These are phyloP conservation scores for Globisporangium carolinianum DNA, from an alignment of 352 stramenopile genomes.

Conservation along the genomic window DNA sequence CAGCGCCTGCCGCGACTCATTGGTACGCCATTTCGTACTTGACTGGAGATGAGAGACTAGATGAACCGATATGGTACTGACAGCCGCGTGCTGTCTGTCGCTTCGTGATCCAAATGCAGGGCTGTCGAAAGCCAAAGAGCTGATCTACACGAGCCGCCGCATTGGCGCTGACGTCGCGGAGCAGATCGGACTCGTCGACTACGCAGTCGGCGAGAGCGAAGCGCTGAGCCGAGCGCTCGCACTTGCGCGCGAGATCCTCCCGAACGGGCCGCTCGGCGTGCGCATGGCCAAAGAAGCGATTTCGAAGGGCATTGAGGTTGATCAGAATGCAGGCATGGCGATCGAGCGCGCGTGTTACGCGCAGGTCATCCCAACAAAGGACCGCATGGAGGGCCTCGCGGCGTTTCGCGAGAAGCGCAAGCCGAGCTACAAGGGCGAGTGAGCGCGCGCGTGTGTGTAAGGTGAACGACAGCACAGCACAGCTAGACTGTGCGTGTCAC, in stretches of 20 bases:
- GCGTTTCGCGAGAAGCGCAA: slow-evolving; percentile 92
- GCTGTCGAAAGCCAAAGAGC: slow-evolving; percentile 89
- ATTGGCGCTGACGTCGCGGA: slow-evolving; percentile 68
- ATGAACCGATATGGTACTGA: neutral
- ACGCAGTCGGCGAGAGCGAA: slow-evolving; percentile 63
- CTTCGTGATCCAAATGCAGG: slow-evolving; percentile 16
- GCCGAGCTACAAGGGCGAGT: slow-evolving; percentile 49
- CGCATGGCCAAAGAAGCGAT: slow-evolving; percentile 43
- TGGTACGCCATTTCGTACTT: slow-evolving; percentile 21
- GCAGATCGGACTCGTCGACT: slow-evolving; percentile 86
- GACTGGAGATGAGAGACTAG: no score
- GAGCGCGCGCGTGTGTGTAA: neutral
- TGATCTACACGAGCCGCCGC: slow-evolving; percentile 91
- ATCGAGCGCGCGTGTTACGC: slow-evolving; percentile 91
- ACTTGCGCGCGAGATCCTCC: slow-evolving; percentile 86
- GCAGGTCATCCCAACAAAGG: slow-evolving; percentile 87
- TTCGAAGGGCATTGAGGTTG: slow-evolving; percentile 71
- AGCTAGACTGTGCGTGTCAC: neutral
- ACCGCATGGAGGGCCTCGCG: slow-evolving; percentile 88
- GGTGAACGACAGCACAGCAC: no score
- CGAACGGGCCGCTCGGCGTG: slow-evolving; percentile 89
- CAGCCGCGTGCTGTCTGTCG: neutral
- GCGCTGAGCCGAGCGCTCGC: slow-evolving; percentile 72
- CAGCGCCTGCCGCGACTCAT: slow-evolving; percentile 90
- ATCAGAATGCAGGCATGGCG: slow-evolving; percentile 80